Evolutionary conservation across 2,329 filamentous ascomycete genomes (phyloP), one percentile per base, ranked within the genome.

Genomic region (Aspergillus sp.): DNA sequence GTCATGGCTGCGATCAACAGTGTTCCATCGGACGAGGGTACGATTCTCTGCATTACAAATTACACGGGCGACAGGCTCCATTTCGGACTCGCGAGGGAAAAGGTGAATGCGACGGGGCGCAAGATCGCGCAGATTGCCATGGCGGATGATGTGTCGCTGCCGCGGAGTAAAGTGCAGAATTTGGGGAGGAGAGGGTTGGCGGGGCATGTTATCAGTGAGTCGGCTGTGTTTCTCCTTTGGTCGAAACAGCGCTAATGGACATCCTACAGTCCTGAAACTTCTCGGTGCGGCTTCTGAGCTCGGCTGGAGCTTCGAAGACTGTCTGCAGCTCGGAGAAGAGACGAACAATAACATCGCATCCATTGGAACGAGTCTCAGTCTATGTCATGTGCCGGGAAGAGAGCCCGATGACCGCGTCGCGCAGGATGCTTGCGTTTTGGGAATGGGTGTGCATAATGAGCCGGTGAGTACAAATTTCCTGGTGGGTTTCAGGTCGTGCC

Each of bases 61-160:
- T 57, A 57, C n/a, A 57, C 55, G 4, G 55, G 55, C 13, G 55
- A 57, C 15, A n/a, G 31, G 31, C 15, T 57, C 1, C 55, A 57
- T 28, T 57, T 57, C 13, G 46, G 48, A 9, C 55, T 57, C 3
- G 55, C 55, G 7, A 43, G 30, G 19, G 55, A 57, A 19, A 57
- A 57, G 30, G 55, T 28, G 11, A 41, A 22, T 25, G 23, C 22
- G 9, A 25, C 7, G n/a, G 55, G 55, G 15, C 17, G 34, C 7
- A 41, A 50, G 19, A 51, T 57, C n/a, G 55, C 55, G 22, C 28
- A 41, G 5, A 25, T 57, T 6, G 46, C 34, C 2, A n/a, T 50
- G 11, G 11, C 46, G 7, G 55, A 57, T n/a, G 46, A 57, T 41
- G 55, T 57, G 17, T 28, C 46, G 8, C n/a, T 57, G 9, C 30